Percentiles rank a stretch among this genome's conserved stretches.
Evolutionary conservation across 768 basidiomycete genomes (phyloP).

Genomic region (Mycena epipterygia): DNA sequence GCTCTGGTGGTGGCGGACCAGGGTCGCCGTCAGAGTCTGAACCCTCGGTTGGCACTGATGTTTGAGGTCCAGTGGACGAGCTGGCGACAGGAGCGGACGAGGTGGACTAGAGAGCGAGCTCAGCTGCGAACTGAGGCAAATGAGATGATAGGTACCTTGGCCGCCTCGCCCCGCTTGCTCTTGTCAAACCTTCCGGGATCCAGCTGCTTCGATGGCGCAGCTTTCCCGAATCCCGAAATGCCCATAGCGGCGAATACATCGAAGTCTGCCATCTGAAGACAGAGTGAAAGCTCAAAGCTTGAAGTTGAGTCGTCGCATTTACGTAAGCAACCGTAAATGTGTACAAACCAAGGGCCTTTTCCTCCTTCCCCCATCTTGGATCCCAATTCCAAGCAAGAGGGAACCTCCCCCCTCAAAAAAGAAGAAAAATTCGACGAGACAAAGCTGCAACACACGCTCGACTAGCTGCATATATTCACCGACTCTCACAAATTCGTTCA

Average conservation of each 20-base stretch:
- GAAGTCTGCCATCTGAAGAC: slow-evolving; percentile 62
- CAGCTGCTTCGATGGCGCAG: slow-evolving; percentile 72
- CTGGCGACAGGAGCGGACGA: slow-evolving; percentile 26
- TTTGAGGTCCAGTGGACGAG: slow-evolving; percentile 35
- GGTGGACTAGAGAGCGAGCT: slow-evolving; percentile 12
- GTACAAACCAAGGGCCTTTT: too few species aligned
- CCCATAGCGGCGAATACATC: slow-evolving; percentile 89
- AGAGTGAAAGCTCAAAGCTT: too few species aligned
- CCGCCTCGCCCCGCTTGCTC: slow-evolving; percentile 69
- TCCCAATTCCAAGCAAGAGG: too few species aligned
- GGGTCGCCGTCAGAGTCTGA: slow-evolving; percentile 43
- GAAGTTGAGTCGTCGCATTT: too few species aligned
- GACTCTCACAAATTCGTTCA: too few species aligned
- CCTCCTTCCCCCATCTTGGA: too few species aligned
- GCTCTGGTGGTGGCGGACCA: slow-evolving; percentile 34
- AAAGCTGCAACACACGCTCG: too few species aligned
- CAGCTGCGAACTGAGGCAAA: neutral
- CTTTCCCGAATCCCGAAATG: slow-evolving; percentile 87
- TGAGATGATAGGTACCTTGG: slow-evolving; percentile 33
- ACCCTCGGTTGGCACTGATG: slow-evolving; percentile 36
- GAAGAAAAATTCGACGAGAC: too few species aligned
- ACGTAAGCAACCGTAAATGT: too few species aligned
- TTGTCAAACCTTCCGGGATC: slow-evolving; percentile 87
- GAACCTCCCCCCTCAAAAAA: too few species aligned
- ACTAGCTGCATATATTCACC: too few species aligned